phyloP scores from a whole-genome alignment of 2,329 filamentous ascomycete genomes.

The Fonsecaea erecta region DNA sequence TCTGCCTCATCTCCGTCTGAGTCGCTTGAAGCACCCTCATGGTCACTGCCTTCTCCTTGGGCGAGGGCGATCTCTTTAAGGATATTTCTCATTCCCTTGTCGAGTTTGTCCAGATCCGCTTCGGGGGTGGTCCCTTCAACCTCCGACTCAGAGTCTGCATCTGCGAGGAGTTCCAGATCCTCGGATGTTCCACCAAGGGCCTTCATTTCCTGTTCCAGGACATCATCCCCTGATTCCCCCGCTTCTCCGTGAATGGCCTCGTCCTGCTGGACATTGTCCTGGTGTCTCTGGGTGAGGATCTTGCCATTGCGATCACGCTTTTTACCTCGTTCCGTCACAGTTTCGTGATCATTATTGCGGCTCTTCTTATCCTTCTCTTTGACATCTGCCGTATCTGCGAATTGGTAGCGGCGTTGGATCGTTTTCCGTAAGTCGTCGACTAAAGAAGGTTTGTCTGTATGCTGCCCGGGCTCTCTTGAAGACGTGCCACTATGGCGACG shows the following conservation, averaged over 20 bases:
- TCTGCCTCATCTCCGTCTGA: slow-evolving; percentile 47
- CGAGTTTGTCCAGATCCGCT: slow-evolving; percentile 45
- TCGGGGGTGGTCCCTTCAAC: slow-evolving; percentile 42
- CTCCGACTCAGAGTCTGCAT: slow-evolving; percentile 53
- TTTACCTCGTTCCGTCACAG: slow-evolving; percentile 41
- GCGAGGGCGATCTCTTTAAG: slow-evolving; percentile 49
- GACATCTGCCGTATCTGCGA: slow-evolving; percentile 47
- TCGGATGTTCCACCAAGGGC: slow-evolving; percentile 56
- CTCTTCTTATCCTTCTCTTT: slow-evolving; percentile 42
- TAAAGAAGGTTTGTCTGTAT: not conserved
- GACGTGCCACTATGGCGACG: not conserved
- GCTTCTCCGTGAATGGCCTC: not conserved
- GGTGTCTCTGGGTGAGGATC: slow-evolving; percentile 47
- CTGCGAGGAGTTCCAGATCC: slow-evolving; percentile 53
- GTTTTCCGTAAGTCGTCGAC: slow-evolving; percentile 32
- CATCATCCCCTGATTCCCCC: slow-evolving; percentile 39
- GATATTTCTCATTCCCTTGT: slow-evolving; percentile 45
- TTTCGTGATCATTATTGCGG: slow-evolving; percentile 32
- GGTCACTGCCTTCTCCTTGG: slow-evolving; percentile 43
- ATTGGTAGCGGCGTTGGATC: slow-evolving; percentile 37
- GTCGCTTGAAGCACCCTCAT: slow-evolving; percentile 45
- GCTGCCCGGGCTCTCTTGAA: not conserved
- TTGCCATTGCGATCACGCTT: slow-evolving; percentile 54
- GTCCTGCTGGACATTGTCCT: slow-evolving; percentile 36
- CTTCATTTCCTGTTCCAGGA: slow-evolving; percentile 51